These are phyloP conservation scores for Coccinonectria pachysandricola DNA, from an alignment of 2,329 filamentous ascomycete species.

Conservation along the genomic window DNA sequence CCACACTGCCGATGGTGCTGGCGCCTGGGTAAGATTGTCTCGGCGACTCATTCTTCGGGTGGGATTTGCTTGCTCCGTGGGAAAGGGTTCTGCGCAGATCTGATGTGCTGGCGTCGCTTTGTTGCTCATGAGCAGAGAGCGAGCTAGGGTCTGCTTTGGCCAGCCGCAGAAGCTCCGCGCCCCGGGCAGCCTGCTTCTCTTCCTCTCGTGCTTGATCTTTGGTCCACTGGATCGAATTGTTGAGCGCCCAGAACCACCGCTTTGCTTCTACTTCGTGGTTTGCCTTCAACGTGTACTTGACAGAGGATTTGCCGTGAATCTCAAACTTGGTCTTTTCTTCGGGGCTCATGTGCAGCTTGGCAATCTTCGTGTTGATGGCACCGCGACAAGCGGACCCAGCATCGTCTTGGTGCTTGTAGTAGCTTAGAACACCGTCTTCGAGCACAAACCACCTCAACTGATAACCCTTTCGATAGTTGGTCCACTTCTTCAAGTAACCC, in stretches of 20 bases:
- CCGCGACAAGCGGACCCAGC: slow-evolving; percentile 91
- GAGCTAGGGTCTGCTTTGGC: slow-evolving; percentile 66
- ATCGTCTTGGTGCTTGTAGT: slow-evolving; percentile 99
- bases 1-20: slow-evolving; percentile 38
- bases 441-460: slow-evolving; percentile 96
- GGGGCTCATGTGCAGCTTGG: slow-evolving; percentile 86
- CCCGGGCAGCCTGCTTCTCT: slow-evolving; percentile 62
- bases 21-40: slow-evolving; percentile 27
- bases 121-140: slow-evolving; percentile 34
- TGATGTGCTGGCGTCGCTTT: slow-evolving; percentile 43
- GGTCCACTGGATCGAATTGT: slow-evolving; percentile 97
- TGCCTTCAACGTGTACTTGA: slow-evolving; percentile 95
- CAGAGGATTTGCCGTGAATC: slow-evolving; percentile 94
- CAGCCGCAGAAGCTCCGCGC: slow-evolving; percentile 65
- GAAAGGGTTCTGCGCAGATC: slow-evolving; percentile 35
- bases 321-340: slow-evolving; percentile 98
- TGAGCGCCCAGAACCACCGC: slow-evolving; percentile 97
- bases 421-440: slow-evolving; percentile 93
- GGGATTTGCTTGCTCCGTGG: slow-evolving; percentile 28
- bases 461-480: slow-evolving; percentile 95
- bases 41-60: slow-evolving; percentile 20
- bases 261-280: slow-evolving; percentile 98
- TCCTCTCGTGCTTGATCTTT: slow-evolving; percentile 96
- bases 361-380: slow-evolving; percentile 98
- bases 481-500: slow-evolving; percentile 98